Percentiles rank a stretch among this genome's conserved stretches.
Conservation (phyloP, 108 stramenopile species). For the Cyclotella baltica region DNA sequence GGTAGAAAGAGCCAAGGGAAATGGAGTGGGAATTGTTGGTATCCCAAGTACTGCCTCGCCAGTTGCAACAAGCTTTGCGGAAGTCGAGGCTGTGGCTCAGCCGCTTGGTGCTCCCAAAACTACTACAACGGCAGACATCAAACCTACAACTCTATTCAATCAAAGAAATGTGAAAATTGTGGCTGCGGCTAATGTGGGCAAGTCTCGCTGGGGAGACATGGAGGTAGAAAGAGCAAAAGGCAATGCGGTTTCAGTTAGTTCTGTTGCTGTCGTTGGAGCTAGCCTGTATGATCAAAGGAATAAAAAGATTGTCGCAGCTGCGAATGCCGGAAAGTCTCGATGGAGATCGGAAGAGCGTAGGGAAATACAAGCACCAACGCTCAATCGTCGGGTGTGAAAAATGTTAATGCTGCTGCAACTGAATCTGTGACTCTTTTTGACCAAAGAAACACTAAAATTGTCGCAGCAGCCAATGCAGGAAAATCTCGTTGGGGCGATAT, state of each 20-base stretch:
- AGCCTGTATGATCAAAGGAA: constrained; percentile 48
- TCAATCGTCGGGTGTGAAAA: constrained; percentile 15
- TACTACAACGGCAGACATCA: not conserved
- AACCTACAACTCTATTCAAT: not conserved
- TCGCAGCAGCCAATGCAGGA: constrained; percentile 39
- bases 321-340: constrained; percentile 76
- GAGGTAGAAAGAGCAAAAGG: constrained; percentile 35
- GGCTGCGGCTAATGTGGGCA: constrained; percentile 43
- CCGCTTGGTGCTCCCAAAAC: not conserved
- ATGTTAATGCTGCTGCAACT: not conserved
- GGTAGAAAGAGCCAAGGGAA: constrained; percentile 26
- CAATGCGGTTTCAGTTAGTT: constrained; percentile 12
- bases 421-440: constrained; percentile 1
- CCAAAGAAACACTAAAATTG: constrained; percentile 23
- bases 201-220: constrained; percentile 54
- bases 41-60: not conserved
- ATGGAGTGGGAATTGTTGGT: not conserved
- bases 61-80: not conserved
- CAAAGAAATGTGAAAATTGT: constrained; percentile 27
- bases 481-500: constrained; percentile 54
- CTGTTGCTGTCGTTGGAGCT: not conserved
- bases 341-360: constrained; percentile 57
- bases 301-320: constrained; percentile 66
- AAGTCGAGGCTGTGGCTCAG: constrained; percentile 15
- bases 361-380: constrained; percentile 31